These are phyloP conservation scores for Alternaria sp. DNA, from an alignment of 2,329 filamentous ascomycete genomes.

Conservation along the genomic window DNA sequence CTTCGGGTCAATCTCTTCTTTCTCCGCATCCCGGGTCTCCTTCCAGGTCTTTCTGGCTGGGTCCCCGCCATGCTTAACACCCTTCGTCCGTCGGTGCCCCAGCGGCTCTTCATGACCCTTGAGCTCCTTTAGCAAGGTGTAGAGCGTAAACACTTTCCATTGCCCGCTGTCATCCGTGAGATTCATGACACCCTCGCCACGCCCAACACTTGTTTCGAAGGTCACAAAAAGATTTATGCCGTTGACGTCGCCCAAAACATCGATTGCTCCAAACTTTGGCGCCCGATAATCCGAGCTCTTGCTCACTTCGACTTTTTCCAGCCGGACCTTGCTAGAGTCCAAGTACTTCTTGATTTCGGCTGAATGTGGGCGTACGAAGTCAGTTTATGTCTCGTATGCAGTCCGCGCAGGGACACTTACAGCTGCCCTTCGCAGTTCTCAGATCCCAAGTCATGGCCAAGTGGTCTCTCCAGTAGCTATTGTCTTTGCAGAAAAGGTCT, in stretches of 20 bases:
- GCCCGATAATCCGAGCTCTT: conserved; percentile 26
- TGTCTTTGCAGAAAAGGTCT: conserved; percentile 60
- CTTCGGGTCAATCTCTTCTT: conserved; percentile 35
- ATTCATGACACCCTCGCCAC: conserved; percentile 47
- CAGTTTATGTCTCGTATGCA: background rate
- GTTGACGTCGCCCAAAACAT: conserved; percentile 41
- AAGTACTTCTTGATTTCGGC: conserved; percentile 51
- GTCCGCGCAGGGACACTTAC: conserved; percentile 21
- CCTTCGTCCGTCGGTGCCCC: conserved; percentile 34
- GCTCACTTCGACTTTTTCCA: conserved; percentile 44
- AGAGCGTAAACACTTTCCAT: conserved; percentile 54
- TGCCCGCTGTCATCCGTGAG: conserved; percentile 45
- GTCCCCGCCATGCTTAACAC: conserved; percentile 42
- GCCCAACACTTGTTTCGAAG: conserved; percentile 41
- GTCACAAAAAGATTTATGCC: conserved; percentile 41
- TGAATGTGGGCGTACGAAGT: background rate
- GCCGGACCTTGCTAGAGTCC: conserved; percentile 43
- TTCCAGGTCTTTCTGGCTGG: conserved; percentile 43
- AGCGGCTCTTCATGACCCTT: conserved; percentile 48
- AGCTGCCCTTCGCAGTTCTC: conserved; percentile 60
- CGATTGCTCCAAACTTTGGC: conserved; percentile 40
- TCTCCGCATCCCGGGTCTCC: conserved; percentile 41
- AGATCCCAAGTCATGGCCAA: conserved; percentile 66
- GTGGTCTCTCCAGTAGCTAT: conserved; percentile 68
- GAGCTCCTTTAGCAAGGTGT: conserved; percentile 49